Conservation (phyloP, 2,329 filamentous ascomycete genomes). For the Nannizziopsis barbatae region DNA sequence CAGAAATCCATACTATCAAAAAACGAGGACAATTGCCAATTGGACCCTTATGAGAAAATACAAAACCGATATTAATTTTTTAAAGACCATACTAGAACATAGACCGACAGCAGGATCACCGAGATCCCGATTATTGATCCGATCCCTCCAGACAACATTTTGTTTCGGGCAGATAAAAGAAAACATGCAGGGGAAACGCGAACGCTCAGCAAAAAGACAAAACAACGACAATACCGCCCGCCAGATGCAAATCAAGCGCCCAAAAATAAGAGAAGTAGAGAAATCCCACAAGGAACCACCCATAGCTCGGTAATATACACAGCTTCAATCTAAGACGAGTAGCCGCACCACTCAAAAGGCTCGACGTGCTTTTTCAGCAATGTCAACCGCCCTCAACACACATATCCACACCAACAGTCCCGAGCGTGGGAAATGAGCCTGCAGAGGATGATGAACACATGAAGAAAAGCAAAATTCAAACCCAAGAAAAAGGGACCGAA, state of each 20-base stretch:
- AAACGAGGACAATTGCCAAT: too few relatives aligned
- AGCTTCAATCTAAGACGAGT: background rate
- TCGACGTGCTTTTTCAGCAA: background rate
- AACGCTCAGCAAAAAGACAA: background rate
- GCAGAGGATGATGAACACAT: too few relatives aligned
- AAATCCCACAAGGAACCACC: background rate
- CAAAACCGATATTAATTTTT: too few relatives aligned
- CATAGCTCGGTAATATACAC: slow-evolving; percentile 6
- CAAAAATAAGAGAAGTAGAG: background rate
- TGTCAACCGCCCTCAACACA: background rate
- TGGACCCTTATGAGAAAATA: too few relatives aligned
- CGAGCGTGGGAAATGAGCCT: background rate
- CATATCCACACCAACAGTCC: background rate
- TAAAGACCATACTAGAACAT: too few relatives aligned
- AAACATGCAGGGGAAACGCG: background rate
- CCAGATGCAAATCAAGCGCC: background rate
- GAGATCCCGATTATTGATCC: too few relatives aligned
- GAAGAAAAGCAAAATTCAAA: background rate
- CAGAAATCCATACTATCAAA: too few relatives aligned
- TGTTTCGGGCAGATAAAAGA: background rate
- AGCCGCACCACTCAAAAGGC: background rate
- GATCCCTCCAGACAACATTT: too few relatives aligned
- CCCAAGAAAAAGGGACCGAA: background rate
- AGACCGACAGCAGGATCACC: too few relatives aligned
- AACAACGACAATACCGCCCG: background rate